Base-by-base conservation (phyloP, 305 asterid genomes). In the Rubia peregrina region DNA sequence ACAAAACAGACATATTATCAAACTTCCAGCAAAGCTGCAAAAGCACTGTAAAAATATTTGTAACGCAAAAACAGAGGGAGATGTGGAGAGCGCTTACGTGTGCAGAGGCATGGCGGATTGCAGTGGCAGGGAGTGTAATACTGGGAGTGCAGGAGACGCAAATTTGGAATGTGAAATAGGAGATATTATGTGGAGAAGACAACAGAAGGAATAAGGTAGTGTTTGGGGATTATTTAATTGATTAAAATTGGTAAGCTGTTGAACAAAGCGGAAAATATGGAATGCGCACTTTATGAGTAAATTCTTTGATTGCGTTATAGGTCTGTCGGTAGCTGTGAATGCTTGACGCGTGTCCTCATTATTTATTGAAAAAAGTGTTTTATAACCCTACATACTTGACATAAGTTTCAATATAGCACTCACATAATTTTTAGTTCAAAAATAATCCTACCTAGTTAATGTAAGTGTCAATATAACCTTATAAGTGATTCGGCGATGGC, bases 61-160 rank as follows among this genome's bases (percentile, higher is more conserved):
- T 30, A 30, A 30, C 33, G 33, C 33, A 30, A 30, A 30, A 30
- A 30, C 33, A 30, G 33, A 30, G n/a, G n/a, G 33, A 30, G 33
- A 3, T 30, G 33, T 3, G 33, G 33, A 30, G 33, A 30, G 33
- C 33, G 57, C 57, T 51, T 51, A 51, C 57, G 22, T 51, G 21
- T 4, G 22, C 21, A 51, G 9, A 7, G 57, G 3, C 57, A 51
- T 51, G 57, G 57, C 57, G 57, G 57, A 51, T 51, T 7, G 57
- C 8, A 51, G 57, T 51, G 57, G 57, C 57, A 51, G 57, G 57
- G 57, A 51, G 57, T 51, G 57, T 51, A 51, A 51, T 51, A 51
- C 16, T 17, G 57, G 57, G 56, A 51, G 57, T 51, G 57, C 57
- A 51, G 21, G 57, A 17, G 57, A 17, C 3, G 6, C 57, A 8